Conservation (phyloP, 2,329 filamentous ascomycete species). For the Arthrobotrys sphaeroides region DNA sequence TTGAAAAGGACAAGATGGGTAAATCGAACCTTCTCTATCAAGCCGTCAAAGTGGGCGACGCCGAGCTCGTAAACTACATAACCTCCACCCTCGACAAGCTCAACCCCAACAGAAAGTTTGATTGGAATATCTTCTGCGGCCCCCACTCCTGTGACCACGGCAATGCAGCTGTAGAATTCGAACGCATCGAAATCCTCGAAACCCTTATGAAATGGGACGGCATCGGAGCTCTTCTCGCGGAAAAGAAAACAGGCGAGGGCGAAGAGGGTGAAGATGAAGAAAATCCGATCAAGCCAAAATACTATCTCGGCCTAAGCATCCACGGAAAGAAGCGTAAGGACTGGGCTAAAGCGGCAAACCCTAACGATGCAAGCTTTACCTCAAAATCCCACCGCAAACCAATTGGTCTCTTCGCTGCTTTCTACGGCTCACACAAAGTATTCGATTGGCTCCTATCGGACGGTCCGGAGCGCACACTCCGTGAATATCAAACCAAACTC, state of each 20-base stretch:
- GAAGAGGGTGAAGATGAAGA: slow-evolving; percentile 64
- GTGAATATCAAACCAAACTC: slow-evolving; percentile 32
- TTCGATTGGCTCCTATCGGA: slow-evolving; percentile 82
- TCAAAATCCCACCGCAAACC: slow-evolving; percentile 66
- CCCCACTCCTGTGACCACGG: slow-evolving; percentile 54
- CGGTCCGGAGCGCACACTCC: slow-evolving; percentile 69
- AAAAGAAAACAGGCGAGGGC: slow-evolving; percentile 57
- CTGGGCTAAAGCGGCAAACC: slow-evolving; percentile 74
- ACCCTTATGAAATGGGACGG: slow-evolving; percentile 54
- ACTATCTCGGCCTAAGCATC: slow-evolving; percentile 80
- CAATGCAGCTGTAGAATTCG: slow-evolving; percentile 46
- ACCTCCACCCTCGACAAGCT: slow-evolving; percentile 55
- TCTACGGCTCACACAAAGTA: slow-evolving; percentile 69
- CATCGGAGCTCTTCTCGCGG: slow-evolving; percentile 51
- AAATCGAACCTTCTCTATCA: slow-evolving; percentile 8
- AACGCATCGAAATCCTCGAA: slow-evolving; percentile 54
- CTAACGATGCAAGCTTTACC: slow-evolving; percentile 61
- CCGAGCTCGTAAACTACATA: slow-evolving; percentile 38
- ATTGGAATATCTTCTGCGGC: slow-evolving; percentile 62
- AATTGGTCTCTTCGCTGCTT: slow-evolving; percentile 68
- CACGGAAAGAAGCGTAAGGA: slow-evolving; percentile 77
- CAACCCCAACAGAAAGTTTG: slow-evolving; percentile 59
- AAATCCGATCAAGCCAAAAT: slow-evolving; percentile 72
- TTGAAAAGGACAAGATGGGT: slow-evolving; percentile 54
- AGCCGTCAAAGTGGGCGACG: slow-evolving; percentile 21